These are phyloP conservation scores for Teratosphaeria nubilosa DNA, from an alignment of 2,329 filamentous ascomycete genomes.

Conservation along the genomic window DNA sequence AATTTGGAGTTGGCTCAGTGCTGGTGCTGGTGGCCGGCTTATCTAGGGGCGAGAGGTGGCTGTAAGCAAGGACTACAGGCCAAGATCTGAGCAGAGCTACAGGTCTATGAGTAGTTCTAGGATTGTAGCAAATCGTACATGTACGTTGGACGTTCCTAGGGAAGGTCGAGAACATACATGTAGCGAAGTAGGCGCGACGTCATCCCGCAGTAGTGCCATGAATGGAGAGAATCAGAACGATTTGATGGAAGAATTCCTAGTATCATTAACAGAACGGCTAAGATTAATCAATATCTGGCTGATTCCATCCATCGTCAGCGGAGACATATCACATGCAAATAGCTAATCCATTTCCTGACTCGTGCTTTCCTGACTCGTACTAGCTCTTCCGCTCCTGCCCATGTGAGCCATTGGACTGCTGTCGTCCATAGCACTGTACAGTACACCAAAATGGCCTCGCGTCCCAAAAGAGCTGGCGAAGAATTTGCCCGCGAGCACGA, in stretches of 20 bases:
- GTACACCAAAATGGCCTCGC: slow-evolving; percentile 29
- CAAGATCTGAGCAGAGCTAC: not conserved
- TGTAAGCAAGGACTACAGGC: not conserved
- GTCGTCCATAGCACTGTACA: slow-evolving; percentile 29
- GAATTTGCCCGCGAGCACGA: slow-evolving; percentile 68
- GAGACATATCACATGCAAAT: not conserved
- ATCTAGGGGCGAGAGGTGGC: not conserved
- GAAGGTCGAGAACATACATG: not conserved
- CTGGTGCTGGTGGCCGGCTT: not conserved
- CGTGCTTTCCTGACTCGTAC: not conserved
- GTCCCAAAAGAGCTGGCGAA: slow-evolving; percentile 76
- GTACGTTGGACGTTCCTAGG: not conserved
- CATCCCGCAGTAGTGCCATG: not conserved
- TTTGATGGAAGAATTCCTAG: not conserved
- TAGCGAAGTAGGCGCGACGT: not conserved
- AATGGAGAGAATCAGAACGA: not conserved
- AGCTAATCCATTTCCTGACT: not conserved
- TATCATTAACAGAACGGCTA: no score
- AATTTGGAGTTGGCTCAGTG: not conserved
- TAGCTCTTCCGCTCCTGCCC: not conserved
- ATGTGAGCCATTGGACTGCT: not conserved
- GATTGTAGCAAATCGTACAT: not conserved
- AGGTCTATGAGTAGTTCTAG: not conserved
- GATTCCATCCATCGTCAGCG: not conserved
- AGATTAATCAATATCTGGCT: not conserved